These are phyloP conservation scores for Mycena rosella DNA, from an alignment of 768 basidiomycete species.

Conservation along the genomic window DNA sequence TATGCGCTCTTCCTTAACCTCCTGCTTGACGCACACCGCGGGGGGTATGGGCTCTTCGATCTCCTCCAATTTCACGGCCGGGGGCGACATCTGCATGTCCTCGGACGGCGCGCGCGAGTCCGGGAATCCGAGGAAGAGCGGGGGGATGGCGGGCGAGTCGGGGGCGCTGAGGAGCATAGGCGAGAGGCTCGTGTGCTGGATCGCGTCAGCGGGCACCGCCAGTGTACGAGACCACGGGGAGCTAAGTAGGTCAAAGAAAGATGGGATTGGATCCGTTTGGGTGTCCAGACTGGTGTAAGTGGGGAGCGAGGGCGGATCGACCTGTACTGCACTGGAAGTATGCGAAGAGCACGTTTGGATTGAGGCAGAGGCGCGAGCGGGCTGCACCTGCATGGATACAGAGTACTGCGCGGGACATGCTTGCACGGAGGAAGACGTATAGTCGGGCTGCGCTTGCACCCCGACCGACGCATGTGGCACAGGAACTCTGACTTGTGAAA, in stretches of 20 bases:
- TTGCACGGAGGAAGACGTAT: slow-evolving; percentile 55
- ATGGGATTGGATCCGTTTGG: slow-evolving; percentile 39
- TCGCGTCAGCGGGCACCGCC: slow-evolving; percentile 6
- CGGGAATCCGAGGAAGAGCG: slow-evolving; percentile 24
- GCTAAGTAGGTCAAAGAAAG: neutral
- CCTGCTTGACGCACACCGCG: neutral
- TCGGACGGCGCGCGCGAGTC: slow-evolving; percentile 8
- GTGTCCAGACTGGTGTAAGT: slow-evolving; percentile 30
- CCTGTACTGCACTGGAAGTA: slow-evolving; percentile 30
- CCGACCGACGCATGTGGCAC: slow-evolving; percentile 55
- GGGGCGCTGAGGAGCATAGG: neutral
- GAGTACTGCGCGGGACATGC: slow-evolving; percentile 34
- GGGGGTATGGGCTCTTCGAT: neutral
- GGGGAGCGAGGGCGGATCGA: slow-evolving; percentile 12
- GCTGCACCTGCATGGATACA: slow-evolving; percentile 42
- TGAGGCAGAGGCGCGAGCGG: slow-evolving; percentile 27
- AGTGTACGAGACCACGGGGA: neutral
- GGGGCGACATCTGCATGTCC: slow-evolving; percentile 45
- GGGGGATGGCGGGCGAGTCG: slow-evolving; percentile 10
- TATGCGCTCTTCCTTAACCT: neutral
- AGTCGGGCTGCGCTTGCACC: slow-evolving; percentile 53
- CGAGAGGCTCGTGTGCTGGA: slow-evolving; percentile 1
- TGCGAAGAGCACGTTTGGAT: slow-evolving; percentile 37
- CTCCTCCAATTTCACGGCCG: slow-evolving; percentile 28
- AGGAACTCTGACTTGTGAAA: slow-evolving; percentile 32